Evolutionary conservation across 1,284 basidiomycete species (phyloP), one percentile per base, ranked within the genome.

Genomic region (Cutaneotrichosporon arboriforme): DNA sequence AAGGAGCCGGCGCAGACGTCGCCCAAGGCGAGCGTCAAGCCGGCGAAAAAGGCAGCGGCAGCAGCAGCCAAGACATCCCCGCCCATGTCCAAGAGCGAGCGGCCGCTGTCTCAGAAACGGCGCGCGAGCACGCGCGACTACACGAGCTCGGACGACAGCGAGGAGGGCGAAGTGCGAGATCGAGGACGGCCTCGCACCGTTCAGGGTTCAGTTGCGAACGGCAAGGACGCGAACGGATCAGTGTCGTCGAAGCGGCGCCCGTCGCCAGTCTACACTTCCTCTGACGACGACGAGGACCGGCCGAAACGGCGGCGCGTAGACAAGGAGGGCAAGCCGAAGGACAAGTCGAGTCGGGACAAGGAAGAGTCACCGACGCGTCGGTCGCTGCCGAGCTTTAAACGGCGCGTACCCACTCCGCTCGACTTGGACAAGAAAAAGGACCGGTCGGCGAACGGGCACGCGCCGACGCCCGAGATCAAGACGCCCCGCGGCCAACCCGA

Each of bases 121-220:
- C 14, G 23, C 13, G 33, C 18, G 49, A 47, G 35, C 38, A 34
- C 51, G 21, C 57, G 54, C 45, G 54, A 59, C 49, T 59, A 55
- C 46, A 59, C 57, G n/a, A 44, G 38, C 20, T 51, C 48, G 4
- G 57, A 55, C 21, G 57, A 58, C 22, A 48, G 44, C 49, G 56
- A 54, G 15, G 44, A 40, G 44, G 57, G 47, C 21, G 44, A 51
- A n/a, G 26, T 31, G 26, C 26, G 26, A 5, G 50, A 36, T 4
- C 41, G 50, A 8, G 37, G 43, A 23, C 57, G 50, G 10, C 21
- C 5, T 2, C 54, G 53, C 17, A 35, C 23, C 4, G 34, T 35
- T 13, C 23, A 48, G 20, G n/a, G 43, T 2, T 35, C 51, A 14
- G 21, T 10, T 31, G 26, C 51, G 14, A 53, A 57, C 23, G 51